Evolutionary conservation across 345 rosid genomes (phyloP).

Genomic region (Triadica sebifera): DNA sequence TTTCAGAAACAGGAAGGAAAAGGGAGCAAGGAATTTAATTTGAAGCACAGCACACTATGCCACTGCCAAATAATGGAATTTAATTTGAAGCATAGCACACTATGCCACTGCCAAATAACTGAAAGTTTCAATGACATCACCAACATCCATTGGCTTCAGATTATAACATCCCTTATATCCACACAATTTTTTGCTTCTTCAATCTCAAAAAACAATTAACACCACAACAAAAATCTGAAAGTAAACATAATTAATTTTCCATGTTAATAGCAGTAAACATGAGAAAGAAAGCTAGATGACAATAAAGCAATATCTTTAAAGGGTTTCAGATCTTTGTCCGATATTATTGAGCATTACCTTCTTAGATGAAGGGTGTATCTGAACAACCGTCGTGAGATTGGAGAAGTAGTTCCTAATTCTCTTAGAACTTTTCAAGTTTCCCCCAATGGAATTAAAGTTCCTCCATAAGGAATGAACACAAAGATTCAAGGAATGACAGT

Average conservation of each 20-base stretch:
- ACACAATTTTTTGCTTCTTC: not conserved
- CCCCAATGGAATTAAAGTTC: constrained; percentile 3
- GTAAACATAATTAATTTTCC: not conserved
- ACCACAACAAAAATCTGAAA: not conserved
- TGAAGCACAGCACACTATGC: not conserved
- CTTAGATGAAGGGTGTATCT: constrained; percentile 2
- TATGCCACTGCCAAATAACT: not conserved
- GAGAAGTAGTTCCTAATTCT: not conserved
- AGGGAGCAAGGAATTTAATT: not conserved
- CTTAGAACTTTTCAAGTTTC: not conserved
- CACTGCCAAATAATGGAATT: not conserved
- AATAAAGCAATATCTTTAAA: not conserved
- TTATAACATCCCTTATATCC: not conserved
- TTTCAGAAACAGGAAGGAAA: not conserved
- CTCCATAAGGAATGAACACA: constrained; percentile 16
- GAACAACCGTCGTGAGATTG: not conserved
- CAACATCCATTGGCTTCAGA: not conserved
- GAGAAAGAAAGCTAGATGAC: not conserved
- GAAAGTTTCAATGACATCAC: not conserved
- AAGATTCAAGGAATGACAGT: constrained; percentile 17
- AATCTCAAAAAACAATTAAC: too few relatives aligned
- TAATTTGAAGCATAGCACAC: not conserved
- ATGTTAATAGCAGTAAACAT: not conserved
- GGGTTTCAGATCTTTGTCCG: too few relatives aligned
- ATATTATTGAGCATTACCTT: constrained; percentile 8